A percentile compares a stretch with the other conserved stretches of the same genome.
Conservation (phyloP, 164 flowering plant species). For the Protea cynaroides region DNA sequence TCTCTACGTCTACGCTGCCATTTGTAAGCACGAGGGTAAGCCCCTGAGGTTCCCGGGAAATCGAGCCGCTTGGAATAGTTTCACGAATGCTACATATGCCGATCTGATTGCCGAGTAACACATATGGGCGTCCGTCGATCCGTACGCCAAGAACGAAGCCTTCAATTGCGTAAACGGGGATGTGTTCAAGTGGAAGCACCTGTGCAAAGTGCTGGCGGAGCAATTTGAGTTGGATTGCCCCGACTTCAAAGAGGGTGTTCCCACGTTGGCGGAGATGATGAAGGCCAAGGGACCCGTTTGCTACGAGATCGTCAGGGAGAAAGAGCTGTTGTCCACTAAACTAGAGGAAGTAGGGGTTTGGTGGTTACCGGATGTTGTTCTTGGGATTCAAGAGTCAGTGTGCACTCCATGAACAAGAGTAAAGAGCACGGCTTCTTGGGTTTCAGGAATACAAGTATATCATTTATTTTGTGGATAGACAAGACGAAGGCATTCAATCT, state of each 20-base stretch:
- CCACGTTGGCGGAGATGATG: conserved; percentile 55
- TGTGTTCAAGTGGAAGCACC: conserved; percentile 78
- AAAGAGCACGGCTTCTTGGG: conserved; percentile 86
- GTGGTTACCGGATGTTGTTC: conserved; percentile 53
- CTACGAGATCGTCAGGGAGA: conserved; percentile 70
- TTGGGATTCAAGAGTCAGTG: conserved; percentile 8
- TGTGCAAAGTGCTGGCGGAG: conserved; percentile 73
- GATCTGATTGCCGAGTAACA: conserved; percentile 85
- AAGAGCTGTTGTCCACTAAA: conserved; percentile 39
- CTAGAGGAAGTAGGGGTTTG: conserved; percentile 57
- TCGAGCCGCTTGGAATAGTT: conserved; percentile 52
- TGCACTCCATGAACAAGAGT: conserved; percentile 71
- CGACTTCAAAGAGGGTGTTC: conserved; percentile 37
- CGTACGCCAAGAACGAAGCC: conserved; percentile 67
- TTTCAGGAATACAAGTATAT: conserved; percentile 56
- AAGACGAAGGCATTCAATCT: conserved; percentile 53
- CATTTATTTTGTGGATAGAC: conserved; percentile 62
- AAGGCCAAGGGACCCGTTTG: conserved; percentile 56
- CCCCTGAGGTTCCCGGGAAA: conserved; percentile 59
- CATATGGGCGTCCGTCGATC: conserved; percentile 83
- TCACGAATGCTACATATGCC: conserved; percentile 53
- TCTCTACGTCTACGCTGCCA: conserved; percentile 66
- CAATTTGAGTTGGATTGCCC: conserved; percentile 54
- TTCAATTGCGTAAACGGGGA: conserved; percentile 76
- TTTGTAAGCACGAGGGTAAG: conserved; percentile 59